Evolutionary conservation across 2,329 filamentous ascomycete species (phyloP).

Genomic region (Fusarium anguioides): DNA sequence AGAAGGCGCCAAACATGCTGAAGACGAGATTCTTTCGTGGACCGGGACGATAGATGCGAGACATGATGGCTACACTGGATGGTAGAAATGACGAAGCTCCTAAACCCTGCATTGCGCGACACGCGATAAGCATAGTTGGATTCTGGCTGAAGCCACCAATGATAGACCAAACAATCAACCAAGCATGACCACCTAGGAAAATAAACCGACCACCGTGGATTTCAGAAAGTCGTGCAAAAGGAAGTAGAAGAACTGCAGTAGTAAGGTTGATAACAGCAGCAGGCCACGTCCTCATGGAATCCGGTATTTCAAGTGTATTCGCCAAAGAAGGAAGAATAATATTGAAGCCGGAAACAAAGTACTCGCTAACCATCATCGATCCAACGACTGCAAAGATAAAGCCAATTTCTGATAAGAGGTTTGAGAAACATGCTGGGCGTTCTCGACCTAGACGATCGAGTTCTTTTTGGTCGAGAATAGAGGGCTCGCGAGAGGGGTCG

Average conservation of each 20-base stretch:
- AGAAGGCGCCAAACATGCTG: conserved; percentile 68
- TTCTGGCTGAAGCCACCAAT: conserved; percentile 75
- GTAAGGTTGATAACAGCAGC: conserved; percentile 70
- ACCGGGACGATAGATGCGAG: conserved; percentile 75
- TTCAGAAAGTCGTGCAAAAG: conserved; percentile 70
- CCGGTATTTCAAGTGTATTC: conserved; percentile 71
- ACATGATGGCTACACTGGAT: conserved; percentile 76
- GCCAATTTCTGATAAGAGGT: conserved; percentile 65
- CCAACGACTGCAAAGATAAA: conserved; percentile 72
- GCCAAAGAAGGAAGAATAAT: conserved; percentile 77
- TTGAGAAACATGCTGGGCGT: conserved; percentile 66
- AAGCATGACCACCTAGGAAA: conserved; percentile 68
- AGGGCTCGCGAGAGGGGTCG: background rate
- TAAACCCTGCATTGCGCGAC: conserved; percentile 78
- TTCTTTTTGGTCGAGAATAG: conserved; percentile 45
- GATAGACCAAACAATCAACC: conserved; percentile 76
- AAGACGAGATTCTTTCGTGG: conserved; percentile 77
- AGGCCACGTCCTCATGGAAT: conserved; percentile 70
- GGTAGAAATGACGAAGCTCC: conserved; percentile 76
- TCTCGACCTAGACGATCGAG: conserved; percentile 72
- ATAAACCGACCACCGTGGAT: conserved; percentile 71
- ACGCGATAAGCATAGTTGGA: conserved; percentile 75
- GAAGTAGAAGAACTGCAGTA: conserved; percentile 68
- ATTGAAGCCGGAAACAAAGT: conserved; percentile 80
- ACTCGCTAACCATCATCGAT: conserved; percentile 76